Base-by-base conservation (phyloP, 2,329 filamentous ascomycete species). In the Neonectria neomacrospora region DNA sequence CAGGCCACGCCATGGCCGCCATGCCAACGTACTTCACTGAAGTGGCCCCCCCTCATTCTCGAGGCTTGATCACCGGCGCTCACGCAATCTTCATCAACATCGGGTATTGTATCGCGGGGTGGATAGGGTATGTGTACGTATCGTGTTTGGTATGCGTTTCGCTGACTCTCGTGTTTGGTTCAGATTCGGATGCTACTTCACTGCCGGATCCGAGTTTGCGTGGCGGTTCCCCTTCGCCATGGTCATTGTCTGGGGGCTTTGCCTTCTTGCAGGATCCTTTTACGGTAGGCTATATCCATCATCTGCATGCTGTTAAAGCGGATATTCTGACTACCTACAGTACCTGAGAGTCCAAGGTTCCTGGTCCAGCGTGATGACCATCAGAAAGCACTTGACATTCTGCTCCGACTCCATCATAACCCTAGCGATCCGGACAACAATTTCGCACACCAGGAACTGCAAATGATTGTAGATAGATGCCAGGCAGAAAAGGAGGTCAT, bases 51-150 rank as follows among this genome's bases (percentile, higher is more conserved):
- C 54, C 54, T 47, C 41, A 37, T 20, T 56, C 54, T 47, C 54
- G 54, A 20, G 54, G 54, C 2, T 48, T 56, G 42, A 56, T 56
- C 28, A 56, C 54, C 10, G 54, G 54, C 23, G 54, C 54, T 48
- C 54, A 56, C 54, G 54, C 8, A 22, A 56, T 56, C 42, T 56
- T 56, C 54, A 56, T 56, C n/a, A 56, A 56, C 32, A 18, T 56
- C 9, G 54, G 54, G 14, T 56, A 47, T 37, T 56, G 54, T 18
- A 45, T 32, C 14, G 54, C 54, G 32, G 54, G 54, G 39, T 56
- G 54, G 54, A 47, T 56, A 32, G 54, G 54, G 54, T 56, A 47
- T 8, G 39, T 45, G n/a, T 12, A 3, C n/a, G 11, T 28, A 23
- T 23, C 9, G 23, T 28, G 7, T 34, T 9, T 34, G 28, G 5